Evolutionary conservation across 2,329 filamentous ascomycete species (phyloP), one percentile per base, ranked within the genome.

Genomic region (Sporothrix brunneoviolacea): DNA sequence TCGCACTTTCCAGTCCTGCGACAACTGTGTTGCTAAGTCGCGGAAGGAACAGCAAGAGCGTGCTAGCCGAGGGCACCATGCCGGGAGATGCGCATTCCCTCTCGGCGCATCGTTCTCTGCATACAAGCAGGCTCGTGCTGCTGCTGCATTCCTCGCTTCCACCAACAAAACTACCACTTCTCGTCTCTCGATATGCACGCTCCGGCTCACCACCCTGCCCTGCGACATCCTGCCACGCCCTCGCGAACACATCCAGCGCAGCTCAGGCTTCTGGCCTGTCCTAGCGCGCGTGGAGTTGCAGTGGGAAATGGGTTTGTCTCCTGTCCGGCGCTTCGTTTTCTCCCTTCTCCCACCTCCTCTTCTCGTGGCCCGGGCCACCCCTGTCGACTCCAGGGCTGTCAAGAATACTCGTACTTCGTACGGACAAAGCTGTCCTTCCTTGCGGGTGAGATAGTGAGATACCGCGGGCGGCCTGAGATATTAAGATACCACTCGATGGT

Each of bases 41-140:
- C 24, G 24, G 24, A 28, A 28, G 24, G 24, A 28, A 10, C 24
- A 28, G 24, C 24, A 28, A 28, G 36, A 28, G 6, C 24, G n/a
- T 38, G 36, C 18, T 48, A 41, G 24, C 50, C 39, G 44, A 48
- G 43, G 38, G 21, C 30, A 10, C 50, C 15, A 40, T 33, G 32
- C 37, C 22, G 24, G 39, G 22, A 32, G 33, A 48, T 36, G 24
- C 16, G 38, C 47, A 7, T 42, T 36, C 30, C 38, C 22, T 36
- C 19, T 30, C 21, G 28, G 15, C 9, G 32, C 32, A 35, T 35
- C 13, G 12, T 35, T 15, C 32, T 15, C 7, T 35, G 32, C 32
- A 35, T 5, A 8, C 32, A 13, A 15, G 32, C 13, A 35, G 13
- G 32, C 4, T 7, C 32, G 5, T 28, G 6, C 24, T 28, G n/a